These are phyloP conservation scores for Pseudogymnoascus sp. DNA, from an alignment of 2,329 filamentous ascomycete genomes.

Conservation along the genomic window DNA sequence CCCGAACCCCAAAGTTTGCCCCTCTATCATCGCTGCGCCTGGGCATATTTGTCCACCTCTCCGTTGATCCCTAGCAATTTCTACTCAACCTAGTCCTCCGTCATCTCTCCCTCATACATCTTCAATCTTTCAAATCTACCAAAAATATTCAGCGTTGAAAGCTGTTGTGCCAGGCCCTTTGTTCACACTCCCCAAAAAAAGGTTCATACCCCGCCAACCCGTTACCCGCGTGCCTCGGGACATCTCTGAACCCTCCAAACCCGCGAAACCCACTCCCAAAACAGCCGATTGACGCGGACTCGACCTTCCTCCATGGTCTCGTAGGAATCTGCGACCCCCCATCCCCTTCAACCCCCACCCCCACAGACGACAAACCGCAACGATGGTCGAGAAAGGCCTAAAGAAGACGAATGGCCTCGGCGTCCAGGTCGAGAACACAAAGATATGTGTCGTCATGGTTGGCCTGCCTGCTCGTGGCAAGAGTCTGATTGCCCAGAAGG, in stretches of 20 bases:
- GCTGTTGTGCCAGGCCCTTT: background rate
- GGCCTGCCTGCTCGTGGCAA: constrained; percentile 92
- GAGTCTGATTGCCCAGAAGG: constrained; percentile 95
- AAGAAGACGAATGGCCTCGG: constrained; percentile 53
- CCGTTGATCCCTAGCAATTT: background rate
- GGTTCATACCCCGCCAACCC: background rate
- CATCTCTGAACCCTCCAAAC: background rate
- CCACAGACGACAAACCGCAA: background rate
- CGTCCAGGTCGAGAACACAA: constrained; percentile 87
- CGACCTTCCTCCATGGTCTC: constrained; percentile 5
- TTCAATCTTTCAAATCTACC: background rate
- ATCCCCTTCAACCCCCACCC: background rate
- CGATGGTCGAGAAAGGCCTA: background rate
- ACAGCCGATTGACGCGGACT: constrained; percentile 3
- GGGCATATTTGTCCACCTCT: background rate
- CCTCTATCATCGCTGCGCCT: background rate
- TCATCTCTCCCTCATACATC: background rate
- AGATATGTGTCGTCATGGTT: constrained; percentile 98
- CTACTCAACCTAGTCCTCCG: background rate
- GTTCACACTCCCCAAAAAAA: background rate
- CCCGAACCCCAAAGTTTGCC: background rate
- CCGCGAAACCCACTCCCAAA: background rate
- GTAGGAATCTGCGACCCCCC: constrained; percentile 3
- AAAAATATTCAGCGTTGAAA: background rate
- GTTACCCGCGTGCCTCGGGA: constrained; percentile 4